Conservation (phyloP, 345 rosid genomes). For the Heritiera littoralis region DNA sequence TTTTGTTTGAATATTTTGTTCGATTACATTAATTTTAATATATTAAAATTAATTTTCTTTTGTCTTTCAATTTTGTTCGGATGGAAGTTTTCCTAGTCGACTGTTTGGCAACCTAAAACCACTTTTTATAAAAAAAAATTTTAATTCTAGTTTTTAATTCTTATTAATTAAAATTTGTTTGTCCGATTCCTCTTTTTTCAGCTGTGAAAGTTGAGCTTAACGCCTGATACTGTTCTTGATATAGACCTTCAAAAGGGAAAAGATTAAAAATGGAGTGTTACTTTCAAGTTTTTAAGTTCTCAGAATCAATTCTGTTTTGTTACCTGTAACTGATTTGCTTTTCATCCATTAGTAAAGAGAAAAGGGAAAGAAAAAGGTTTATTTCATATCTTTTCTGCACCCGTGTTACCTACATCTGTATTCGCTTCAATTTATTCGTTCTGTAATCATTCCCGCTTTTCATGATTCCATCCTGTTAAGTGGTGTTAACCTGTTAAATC, state of each 20-base stretch:
- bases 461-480: neutral
- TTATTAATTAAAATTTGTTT: neutral
- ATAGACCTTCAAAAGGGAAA: slow-evolving; percentile 10
- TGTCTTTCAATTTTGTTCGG: neutral
- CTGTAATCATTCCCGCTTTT: slow-evolving; percentile 7
- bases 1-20: neutral
- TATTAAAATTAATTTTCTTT: neutral
- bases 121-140: neutral
- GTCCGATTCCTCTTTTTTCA: neutral
- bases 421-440: neutral
- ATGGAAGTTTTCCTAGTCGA: neutral
- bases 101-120: slow-evolving; percentile 5
- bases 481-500: neutral
- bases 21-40: neutral
- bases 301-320: neutral
- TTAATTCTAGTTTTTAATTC: neutral
- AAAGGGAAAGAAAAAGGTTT: slow-evolving; percentile 11
- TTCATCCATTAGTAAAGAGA: neutral
- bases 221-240: slow-evolving; percentile 14
- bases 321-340: neutral
- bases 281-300: neutral
- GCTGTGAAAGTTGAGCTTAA: neutral
- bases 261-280: neutral
- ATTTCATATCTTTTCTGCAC: slow-evolving; percentile 12
- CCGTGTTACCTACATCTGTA: neutral